phyloP scores from a whole-genome alignment of 108 stramenopile genomes.

The Parmales sp. region DNA sequence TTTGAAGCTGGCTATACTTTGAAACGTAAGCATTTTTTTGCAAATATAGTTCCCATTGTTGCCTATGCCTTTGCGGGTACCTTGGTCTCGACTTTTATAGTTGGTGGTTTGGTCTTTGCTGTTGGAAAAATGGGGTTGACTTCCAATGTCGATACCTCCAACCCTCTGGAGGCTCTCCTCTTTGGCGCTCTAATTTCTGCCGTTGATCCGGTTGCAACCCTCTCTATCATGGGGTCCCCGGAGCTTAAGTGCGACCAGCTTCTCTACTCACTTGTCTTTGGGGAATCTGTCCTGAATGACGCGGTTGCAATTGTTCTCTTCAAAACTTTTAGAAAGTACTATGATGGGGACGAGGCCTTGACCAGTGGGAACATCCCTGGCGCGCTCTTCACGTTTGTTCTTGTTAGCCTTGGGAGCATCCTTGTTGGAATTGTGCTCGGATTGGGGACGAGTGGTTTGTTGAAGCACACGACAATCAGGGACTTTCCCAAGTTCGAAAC shows the following conservation, averaged over 20 bases:
- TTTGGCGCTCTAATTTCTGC: conserved; percentile 90
- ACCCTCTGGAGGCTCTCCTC: conserved; percentile 87
- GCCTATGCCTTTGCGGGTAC: conserved; percentile 88
- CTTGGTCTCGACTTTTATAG: conserved; percentile 79
- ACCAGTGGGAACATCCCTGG: conserved; percentile 47
- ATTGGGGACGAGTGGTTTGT: conserved; percentile 63
- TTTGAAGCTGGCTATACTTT: conserved; percentile 94
- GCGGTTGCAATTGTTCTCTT: conserved; percentile 95
- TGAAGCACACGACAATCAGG: conserved; percentile 70
- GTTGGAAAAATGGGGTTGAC: conserved; percentile 60
- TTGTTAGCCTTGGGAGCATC: conserved; percentile 31
- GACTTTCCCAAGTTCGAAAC: conserved; percentile 88
- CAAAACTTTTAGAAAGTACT: conserved; percentile 76
- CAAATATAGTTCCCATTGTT: conserved; percentile 83
- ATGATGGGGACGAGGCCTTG: conserved; percentile 57
- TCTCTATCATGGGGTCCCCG: conserved; percentile 72
- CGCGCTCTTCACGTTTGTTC: conserved; percentile 59
- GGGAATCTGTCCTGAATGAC: conserved; percentile 92
- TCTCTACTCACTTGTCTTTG: conserved; percentile 89
- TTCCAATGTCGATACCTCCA: conserved; percentile 55
- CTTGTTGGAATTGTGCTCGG: conserved; percentile 78
- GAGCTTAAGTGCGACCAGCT: conserved; percentile 64
- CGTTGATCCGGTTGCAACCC: conserved; percentile 93
- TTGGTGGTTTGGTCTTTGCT: conserved; percentile 72
- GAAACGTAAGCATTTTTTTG: conserved; percentile 78